Evolutionary conservation across 441 rosid species (phyloP).

Genomic region (Adansonia rubrostipa): DNA sequence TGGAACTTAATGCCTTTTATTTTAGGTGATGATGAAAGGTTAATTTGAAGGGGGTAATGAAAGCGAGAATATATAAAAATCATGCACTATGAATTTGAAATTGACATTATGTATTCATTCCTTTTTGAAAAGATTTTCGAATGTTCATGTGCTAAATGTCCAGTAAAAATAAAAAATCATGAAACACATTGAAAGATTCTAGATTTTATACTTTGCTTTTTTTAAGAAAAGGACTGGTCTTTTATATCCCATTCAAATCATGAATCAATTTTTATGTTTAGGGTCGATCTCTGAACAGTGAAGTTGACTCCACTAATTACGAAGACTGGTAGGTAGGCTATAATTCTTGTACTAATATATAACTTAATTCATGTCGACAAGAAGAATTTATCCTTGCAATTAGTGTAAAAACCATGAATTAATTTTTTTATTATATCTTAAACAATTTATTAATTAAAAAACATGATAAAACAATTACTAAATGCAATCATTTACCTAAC

Average conservation of each 20-base stretch:
- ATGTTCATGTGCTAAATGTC: background rate
- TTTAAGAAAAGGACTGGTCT: background rate
- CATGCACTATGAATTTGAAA: background rate
- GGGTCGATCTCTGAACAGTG: conserved; percentile 11
- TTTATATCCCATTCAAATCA: conserved; percentile 17
- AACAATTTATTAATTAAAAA: background rate
- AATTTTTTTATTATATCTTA: background rate
- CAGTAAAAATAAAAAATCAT: background rate
- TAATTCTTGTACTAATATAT: background rate
- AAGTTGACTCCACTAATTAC: background rate
- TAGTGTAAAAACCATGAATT: background rate
- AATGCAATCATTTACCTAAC: background rate
- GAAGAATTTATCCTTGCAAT: background rate
- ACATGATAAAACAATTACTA: background rate
- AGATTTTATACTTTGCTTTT: background rate
- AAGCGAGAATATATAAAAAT: background rate
- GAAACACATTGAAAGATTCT: background rate
- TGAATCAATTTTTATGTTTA: background rate
- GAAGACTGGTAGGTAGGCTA: background rate
- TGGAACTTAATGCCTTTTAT: too few relatives aligned
- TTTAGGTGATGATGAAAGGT: background rate
- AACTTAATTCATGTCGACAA: background rate
- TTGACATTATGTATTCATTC: background rate
- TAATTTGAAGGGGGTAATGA: background rate
- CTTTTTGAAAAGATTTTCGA: background rate